Evolutionary conservation across 1,284 basidiomycete genomes (phyloP).

Genomic region (Schizophyllum amplum): DNA sequence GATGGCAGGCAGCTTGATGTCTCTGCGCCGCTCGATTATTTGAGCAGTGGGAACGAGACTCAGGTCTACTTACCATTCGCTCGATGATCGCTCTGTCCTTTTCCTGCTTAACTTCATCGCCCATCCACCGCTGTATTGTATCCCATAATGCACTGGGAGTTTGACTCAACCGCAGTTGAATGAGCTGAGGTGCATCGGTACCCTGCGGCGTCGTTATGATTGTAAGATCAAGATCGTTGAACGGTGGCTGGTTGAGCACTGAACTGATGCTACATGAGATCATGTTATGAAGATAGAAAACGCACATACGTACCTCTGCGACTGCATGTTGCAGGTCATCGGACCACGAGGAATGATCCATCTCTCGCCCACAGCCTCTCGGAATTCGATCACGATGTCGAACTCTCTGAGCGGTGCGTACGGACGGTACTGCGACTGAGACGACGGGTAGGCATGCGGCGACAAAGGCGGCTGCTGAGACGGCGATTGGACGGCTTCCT

Average conservation of each 20-base stretch:
- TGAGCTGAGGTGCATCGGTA: constrained; percentile 25
- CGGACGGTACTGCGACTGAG: constrained; percentile 11
- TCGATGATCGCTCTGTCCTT: neutral
- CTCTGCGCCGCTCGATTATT: neutral
- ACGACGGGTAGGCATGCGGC: constrained; percentile 11
- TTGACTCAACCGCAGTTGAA: constrained; percentile 39
- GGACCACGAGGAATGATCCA: constrained; percentile 58
- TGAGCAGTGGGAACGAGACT: neutral
- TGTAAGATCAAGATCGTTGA: constrained; percentile 6
- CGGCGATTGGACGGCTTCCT: constrained; percentile 6
- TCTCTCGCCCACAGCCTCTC: constrained; percentile 49
- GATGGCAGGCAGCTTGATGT: neutral
- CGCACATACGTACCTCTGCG: constrained; percentile 11
- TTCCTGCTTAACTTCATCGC: constrained; percentile 23
- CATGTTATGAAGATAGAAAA: constrained; percentile 32
- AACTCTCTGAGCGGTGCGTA: constrained; percentile 36
- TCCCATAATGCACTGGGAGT: constrained; percentile 43
- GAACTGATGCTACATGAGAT: constrained; percentile 22
- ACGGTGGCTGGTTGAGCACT: neutral
- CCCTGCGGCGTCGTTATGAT: constrained; percentile 1
- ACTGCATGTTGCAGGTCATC: constrained; percentile 34
- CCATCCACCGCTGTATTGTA: constrained; percentile 48
- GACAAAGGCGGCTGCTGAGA: constrained; percentile 4
- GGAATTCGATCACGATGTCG: constrained; percentile 64
- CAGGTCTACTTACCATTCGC: neutral